phyloP scores from a whole-genome alignment of 139 green algal genomes.

The Tetradesmus lagerheimii region DNA sequence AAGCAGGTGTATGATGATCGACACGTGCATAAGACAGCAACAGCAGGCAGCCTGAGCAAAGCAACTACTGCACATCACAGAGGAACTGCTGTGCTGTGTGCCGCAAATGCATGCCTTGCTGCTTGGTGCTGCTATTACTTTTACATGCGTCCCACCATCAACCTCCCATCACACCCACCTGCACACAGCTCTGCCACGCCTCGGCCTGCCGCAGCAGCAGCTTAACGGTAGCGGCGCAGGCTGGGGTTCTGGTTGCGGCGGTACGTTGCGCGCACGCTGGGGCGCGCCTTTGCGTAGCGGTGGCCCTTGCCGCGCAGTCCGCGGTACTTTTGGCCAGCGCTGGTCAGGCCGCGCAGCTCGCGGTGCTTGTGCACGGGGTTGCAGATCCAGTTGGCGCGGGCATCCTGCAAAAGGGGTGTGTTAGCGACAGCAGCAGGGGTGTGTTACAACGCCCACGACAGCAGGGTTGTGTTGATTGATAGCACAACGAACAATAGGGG shows the following conservation, averaged over 20 bases:
- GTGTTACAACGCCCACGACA: too few relatives aligned
- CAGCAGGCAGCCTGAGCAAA: too few relatives aligned
- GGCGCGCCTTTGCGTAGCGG: conserved; percentile 90
- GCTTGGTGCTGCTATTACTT: too few relatives aligned
- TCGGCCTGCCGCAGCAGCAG: background rate
- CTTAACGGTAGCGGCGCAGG: conserved; percentile 95
- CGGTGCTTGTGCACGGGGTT: conserved; percentile 99
- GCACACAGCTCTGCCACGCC: background rate
- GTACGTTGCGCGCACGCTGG: conserved; percentile 89
- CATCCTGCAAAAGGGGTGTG: conserved; percentile 78
- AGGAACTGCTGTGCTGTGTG: too few relatives aligned
- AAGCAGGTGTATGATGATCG: too few relatives aligned
- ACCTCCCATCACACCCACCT: background rate
- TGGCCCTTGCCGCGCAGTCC: conserved; percentile 94
- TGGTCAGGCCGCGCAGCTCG: conserved; percentile 97
- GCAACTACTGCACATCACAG: too few relatives aligned
- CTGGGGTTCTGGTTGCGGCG: conserved; percentile 92
- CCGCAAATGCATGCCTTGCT: too few relatives aligned
- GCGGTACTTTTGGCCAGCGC: conserved; percentile 92
- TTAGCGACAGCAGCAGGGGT: too few relatives aligned
- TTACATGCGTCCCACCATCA: too few relatives aligned
- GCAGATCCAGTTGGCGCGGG: conserved; percentile 99
- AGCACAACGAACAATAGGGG: too few relatives aligned
- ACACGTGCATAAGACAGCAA: too few relatives aligned
- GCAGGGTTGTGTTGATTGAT: too few relatives aligned